Base-by-base conservation (phyloP, 768 basidiomycete species). In the Pleurotus tuber-regium region DNA sequence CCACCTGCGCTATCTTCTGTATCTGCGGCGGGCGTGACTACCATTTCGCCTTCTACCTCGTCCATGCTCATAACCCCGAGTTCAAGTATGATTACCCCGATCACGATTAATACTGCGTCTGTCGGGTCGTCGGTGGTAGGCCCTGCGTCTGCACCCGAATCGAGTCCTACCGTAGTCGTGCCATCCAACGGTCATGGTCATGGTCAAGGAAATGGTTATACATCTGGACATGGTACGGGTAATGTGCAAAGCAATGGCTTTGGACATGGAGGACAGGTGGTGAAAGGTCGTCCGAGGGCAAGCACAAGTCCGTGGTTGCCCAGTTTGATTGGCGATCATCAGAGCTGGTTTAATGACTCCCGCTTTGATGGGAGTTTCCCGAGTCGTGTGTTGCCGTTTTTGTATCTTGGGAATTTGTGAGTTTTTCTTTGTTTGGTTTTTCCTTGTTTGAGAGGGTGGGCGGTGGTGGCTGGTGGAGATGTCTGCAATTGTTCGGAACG, bases 281-380 rank as follows among this genome's bases (percentile, higher is more conserved):
- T 66, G 10, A 72, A 72, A 58, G 66, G 74, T 30, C 76, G 90
- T 29, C 88, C 84, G 36, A 76, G 90, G 57, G 88, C 87, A 48
- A 83, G 75, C 55, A 89, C 88, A 24, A 78, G 82, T 54, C 83
- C 87, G 21, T 77, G 79, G 73, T 60, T 87, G 39, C 83, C 84
- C 10, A 77, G 74, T 56, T 61, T 82, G 52, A 77, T 82, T 52
- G 76, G 79, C 18, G 86, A 89, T 61, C 90, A 92, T 61, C 83
- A 89, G 67, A 77, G 84, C n/a, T 98, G 95, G 95, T 97, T 98
- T 70, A 87, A 93, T 60, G 92, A 94, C 65, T 80, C 83, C 28
- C 71, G 90, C 54, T 98, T 98, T 64, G 95, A 98, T 65, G 95
- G 96, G 39, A 92, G 89, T 61, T 95, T 98, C 73, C 96, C 96